phyloP scores from a whole-genome alignment of 2,329 filamentous ascomycete genomes.

The Calonectria leucothoes region DNA sequence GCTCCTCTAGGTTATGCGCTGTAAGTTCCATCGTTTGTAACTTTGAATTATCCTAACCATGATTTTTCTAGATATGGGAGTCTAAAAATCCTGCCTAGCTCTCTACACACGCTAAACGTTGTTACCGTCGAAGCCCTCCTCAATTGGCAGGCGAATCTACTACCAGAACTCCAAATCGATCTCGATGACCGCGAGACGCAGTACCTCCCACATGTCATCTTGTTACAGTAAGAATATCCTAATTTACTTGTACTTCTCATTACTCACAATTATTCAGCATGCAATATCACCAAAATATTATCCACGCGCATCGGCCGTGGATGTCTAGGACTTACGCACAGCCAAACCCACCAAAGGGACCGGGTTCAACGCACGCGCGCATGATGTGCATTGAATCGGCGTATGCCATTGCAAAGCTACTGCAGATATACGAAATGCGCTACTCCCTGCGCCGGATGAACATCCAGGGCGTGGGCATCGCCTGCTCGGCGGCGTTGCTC shows the following conservation, averaged over 20 bases:
- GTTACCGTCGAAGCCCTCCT: slow-evolving; percentile 30
- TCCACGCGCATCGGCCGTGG: slow-evolving; percentile 41
- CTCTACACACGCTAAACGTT: slow-evolving; percentile 34
- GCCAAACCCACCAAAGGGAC: slow-evolving; percentile 34
- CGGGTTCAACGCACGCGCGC: slow-evolving; percentile 36
- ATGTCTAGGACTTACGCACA: slow-evolving; percentile 40
- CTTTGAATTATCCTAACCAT: neutral
- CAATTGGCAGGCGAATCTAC: slow-evolving; percentile 34
- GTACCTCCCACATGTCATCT: slow-evolving; percentile 39
- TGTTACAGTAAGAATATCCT: slow-evolving; percentile 32
- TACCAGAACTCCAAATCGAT: slow-evolving; percentile 31
- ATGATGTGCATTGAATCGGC: slow-evolving; percentile 40
- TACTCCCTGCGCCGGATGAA: slow-evolving; percentile 34
- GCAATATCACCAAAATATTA: slow-evolving; percentile 43
- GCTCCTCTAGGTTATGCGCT: slow-evolving; percentile 36
- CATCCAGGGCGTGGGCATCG: slow-evolving; percentile 32
- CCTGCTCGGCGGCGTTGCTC: slow-evolving; percentile 25
- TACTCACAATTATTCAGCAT: slow-evolving; percentile 27
- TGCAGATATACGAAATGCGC: slow-evolving; percentile 29
- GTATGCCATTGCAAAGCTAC: slow-evolving; percentile 29
- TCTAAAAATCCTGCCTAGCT: slow-evolving; percentile 22
- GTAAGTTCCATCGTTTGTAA: slow-evolving; percentile 15
- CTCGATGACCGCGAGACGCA: slow-evolving; percentile 24
- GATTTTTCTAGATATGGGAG: slow-evolving; percentile 33
- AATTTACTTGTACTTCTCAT: too few species aligned